A percentile compares a stretch with the other conserved stretches of the same genome.
These are phyloP conservation scores for Populus hybrid DNA, from an alignment of 441 rosid genomes.

Conservation along the genomic window DNA sequence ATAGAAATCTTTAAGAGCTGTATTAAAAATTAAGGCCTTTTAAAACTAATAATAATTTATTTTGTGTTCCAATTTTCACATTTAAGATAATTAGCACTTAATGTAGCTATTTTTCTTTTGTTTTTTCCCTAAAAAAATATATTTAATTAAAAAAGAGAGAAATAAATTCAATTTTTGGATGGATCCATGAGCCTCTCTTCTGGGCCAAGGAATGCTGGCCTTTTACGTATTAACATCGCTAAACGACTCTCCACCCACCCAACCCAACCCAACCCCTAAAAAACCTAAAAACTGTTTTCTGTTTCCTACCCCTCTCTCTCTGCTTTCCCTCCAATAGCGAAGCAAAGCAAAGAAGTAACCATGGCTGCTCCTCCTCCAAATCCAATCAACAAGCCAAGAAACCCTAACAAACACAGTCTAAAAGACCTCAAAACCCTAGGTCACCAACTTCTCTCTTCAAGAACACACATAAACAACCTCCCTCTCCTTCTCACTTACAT, in stretches of 20 bases:
- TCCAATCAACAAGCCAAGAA: slow-evolving; percentile 29
- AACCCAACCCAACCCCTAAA: background rate
- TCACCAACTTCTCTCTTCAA: slow-evolving; percentile 62
- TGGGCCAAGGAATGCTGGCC: too few species aligned
- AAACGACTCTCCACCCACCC: too few species aligned
- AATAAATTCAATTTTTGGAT: background rate
- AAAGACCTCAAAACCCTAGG: slow-evolving; percentile 66
- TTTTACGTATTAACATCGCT: too few species aligned
- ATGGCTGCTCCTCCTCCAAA: slow-evolving; percentile 38
- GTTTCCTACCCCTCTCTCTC: background rate
- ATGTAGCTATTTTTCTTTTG: too few species aligned
- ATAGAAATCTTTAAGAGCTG: background rate
- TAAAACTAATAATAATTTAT: too few species aligned
- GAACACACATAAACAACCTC: slow-evolving; percentile 66
- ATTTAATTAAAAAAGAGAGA: too few species aligned
- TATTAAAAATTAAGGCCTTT: background rate
- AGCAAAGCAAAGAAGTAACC: slow-evolving; percentile 9
- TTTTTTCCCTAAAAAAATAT: too few species aligned
- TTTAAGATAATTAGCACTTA: too few species aligned
- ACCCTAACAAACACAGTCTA: slow-evolving; percentile 35
- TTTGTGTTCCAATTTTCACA: too few species aligned
- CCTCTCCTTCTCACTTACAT: slow-evolving; percentile 70
- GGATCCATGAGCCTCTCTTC: background rate
- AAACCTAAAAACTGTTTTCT: background rate
- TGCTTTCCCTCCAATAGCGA: background rate